A percentile compares a stretch with the other conserved stretches of the same genome.
These are phyloP conservation scores for Monilinia fructicola DNA, from an alignment of 2,329 filamentous ascomycete species.

Conservation along the genomic window DNA sequence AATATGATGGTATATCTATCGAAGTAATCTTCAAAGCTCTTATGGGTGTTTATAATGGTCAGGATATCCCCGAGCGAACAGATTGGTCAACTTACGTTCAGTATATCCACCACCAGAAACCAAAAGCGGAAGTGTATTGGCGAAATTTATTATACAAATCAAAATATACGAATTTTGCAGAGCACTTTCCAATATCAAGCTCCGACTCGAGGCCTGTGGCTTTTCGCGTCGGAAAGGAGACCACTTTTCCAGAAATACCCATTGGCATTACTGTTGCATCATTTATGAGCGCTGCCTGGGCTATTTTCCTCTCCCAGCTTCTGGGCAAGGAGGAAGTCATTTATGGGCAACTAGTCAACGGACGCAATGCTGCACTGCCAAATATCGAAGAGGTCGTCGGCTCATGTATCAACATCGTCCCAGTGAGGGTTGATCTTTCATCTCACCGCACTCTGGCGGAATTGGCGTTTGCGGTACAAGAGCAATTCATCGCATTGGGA, in stretches of 20 bases:
- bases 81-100: conserved; percentile 2
- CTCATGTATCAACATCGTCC: conserved; percentile 48
- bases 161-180: neutral
- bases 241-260: neutral
- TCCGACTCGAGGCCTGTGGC: neutral
- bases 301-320: conserved; percentile 43
- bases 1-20: neutral
- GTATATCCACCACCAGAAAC: conserved; percentile 5
- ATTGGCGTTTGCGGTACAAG: conserved; percentile 41
- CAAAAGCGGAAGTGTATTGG: neutral
- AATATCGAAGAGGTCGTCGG: conserved; percentile 45
- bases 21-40: conserved; percentile 2
- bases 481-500: conserved; percentile 40
- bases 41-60: neutral
- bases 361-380: conserved; percentile 44
- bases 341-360: conserved; percentile 43
- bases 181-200: neutral
- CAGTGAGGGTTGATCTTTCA: conserved; percentile 45
- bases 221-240: neutral
- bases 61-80: neutral
- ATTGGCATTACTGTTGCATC: conserved; percentile 44
- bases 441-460: conserved; percentile 39
- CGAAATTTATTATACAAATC: neutral
- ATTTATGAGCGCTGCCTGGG: conserved; percentile 47
- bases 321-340: conserved; percentile 18